Base-by-base conservation (phyloP, 2,329 filamentous ascomycete species). In the Ophiostoma sp. region DNA sequence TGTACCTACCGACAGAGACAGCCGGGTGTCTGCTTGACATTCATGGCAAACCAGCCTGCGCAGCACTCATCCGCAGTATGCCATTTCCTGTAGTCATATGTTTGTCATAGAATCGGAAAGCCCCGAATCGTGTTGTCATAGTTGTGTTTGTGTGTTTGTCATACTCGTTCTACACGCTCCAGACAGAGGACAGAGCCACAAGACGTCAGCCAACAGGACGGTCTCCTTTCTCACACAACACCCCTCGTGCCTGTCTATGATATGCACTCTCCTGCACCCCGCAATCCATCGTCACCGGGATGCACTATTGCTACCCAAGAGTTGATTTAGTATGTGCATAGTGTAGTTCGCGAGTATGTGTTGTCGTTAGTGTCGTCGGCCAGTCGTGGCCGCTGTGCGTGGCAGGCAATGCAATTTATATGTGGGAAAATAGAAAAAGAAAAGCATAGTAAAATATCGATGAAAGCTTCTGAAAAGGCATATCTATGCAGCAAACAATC, bases 191-290 rank as follows among this genome's bases (percentile, higher is more conserved):
- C 36, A 39, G 27, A 44, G 5, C 20, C 17, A n/a, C n/a, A 48
- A 20, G 39, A 41, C 13, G n/a, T 13, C 5, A 4, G 17, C 17
- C 44, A 48, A 7, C 44, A 48, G 17, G 44, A n/a, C 7, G 44
- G 10, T 48, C 44, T 48, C 44, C 44, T 48, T 7, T 20, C 44
- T 48, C 20, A n/a, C 39, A 39, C 36, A 41, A 15, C 39, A 41
- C 39, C 39, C 39, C 39, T 41, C 39, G 39, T 41, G 39, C 39
- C 39, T 48, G 44, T 48, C 44, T 48, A n/a, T 57, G 52, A 23
- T 57, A 57, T 57, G 52, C 52, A 57, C n/a, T 31, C 52, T 57
- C 52, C 52, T 57, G 52, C 52, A 57, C 52, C 52, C 52, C 52
- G 11, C 52, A 57, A 57, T 27, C 23, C n/a, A 57, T 23, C 52